These are phyloP conservation scores for Fusarium sp. DNA, from an alignment of 2,329 filamentous ascomycete genomes.

Conservation along the genomic window DNA sequence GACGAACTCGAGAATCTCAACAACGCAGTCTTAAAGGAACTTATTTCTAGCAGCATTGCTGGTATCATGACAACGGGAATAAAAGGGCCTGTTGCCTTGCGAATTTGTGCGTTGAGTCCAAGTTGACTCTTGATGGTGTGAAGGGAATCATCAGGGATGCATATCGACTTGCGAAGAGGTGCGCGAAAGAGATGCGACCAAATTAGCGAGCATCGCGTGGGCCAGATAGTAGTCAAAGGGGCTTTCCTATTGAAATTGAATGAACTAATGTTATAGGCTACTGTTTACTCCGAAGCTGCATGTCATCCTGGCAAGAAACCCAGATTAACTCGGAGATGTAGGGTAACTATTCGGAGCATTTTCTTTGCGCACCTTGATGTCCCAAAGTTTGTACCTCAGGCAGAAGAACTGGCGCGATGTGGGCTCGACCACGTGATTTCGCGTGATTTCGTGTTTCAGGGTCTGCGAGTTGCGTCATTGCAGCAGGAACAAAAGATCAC, in stretches of 20 bases:
- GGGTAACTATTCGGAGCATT: background rate
- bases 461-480: conserved; percentile 1
- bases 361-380: background rate
- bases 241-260: background rate
- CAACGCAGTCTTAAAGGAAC: conserved; percentile 2
- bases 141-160: background rate
- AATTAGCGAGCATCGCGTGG: background rate
- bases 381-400: background rate
- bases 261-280: background rate
- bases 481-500: background rate
- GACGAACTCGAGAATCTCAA: conserved; percentile 14
- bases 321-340: background rate
- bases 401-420: background rate
- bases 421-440: background rate
- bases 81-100: background rate
- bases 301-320: background rate
- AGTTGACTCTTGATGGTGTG: background rate
- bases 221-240: background rate
- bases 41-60: background rate
- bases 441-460: background rate
- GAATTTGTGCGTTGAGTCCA: background rate
- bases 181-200: accelerated
- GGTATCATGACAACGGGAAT: background rate
- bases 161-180: background rate
- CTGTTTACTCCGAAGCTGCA: background rate